Conservation (phyloP, 164 flowering plant species). For the Nelumbo lutea region DNA sequence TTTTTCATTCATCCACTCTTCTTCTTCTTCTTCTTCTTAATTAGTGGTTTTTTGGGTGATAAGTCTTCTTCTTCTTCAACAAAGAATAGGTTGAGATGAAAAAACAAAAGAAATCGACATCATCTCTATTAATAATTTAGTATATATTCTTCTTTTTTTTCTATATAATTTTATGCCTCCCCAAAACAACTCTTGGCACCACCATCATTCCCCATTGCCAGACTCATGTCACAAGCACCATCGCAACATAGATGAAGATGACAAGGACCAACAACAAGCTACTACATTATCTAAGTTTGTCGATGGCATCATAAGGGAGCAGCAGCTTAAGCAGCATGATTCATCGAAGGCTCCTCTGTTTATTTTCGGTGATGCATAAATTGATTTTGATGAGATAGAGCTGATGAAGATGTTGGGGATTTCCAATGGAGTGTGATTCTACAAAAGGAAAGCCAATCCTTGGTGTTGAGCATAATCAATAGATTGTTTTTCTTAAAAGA, state of each 20-base stretch:
- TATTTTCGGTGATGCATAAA: conserved; percentile 14
- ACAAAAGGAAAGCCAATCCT: conserved; percentile 93
- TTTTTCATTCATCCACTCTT: too few species aligned
- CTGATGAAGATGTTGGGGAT: conserved; percentile 91
- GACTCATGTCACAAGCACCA: conserved; percentile 32
- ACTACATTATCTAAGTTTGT: conserved; percentile 39
- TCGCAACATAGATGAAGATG: conserved; percentile 29
- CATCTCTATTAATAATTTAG: too few species aligned
- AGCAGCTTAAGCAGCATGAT: conserved; percentile 24
- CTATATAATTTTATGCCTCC: too few species aligned
- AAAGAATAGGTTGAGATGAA: too few species aligned
- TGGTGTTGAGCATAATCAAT: conserved; percentile 77
- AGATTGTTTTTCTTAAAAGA: conserved; percentile 19
- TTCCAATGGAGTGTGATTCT: conserved; percentile 85
- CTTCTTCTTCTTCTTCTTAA: too few species aligned
- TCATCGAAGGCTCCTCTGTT: conserved; percentile 8
- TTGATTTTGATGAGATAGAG: conserved; percentile 69
- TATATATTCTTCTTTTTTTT: too few species aligned
- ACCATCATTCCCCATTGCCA: conserved; percentile 45
- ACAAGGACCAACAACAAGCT: conserved; percentile 22
- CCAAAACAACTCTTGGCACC: conserved; percentile 24
- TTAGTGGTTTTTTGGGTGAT: too few species aligned
- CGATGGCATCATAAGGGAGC: conserved; percentile 50
- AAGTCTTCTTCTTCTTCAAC: too few species aligned
- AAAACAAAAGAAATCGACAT: too few species aligned